Percentiles rank a stretch among this genome's conserved stretches.
Conservation (phyloP, 2,329 filamentous ascomycete genomes). For the Claviceps humidiphila region DNA sequence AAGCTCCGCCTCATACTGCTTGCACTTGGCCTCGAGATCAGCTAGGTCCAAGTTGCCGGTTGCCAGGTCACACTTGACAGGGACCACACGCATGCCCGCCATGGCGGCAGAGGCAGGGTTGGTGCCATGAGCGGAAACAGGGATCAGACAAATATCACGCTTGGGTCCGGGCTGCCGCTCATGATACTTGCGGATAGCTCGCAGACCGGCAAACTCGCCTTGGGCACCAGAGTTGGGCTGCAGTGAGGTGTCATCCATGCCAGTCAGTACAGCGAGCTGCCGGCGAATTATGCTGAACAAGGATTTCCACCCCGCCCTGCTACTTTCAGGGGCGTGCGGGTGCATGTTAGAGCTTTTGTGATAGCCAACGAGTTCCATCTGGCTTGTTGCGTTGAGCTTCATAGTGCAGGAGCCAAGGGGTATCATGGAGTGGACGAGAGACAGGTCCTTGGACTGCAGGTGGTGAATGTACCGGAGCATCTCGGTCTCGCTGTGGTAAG, state of each 20-base stretch:
- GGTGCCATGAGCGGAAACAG: constrained; percentile 87
- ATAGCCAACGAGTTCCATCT: constrained; percentile 79
- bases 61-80: constrained; percentile 76
- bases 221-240: constrained; percentile 95
- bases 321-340: constrained; percentile 56
- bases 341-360: constrained; percentile 67
- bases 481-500: constrained; percentile 88
- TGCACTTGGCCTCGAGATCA: constrained; percentile 77
- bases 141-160: constrained; percentile 86
- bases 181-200: constrained; percentile 75
- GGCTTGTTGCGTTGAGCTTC: constrained; percentile 90
- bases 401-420: constrained; percentile 94
- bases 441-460: constrained; percentile 86
- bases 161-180: constrained; percentile 54
- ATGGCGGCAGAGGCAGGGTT: constrained; percentile 93
- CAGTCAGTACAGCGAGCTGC: constrained; percentile 72
- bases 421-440: constrained; percentile 94
- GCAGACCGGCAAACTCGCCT: constrained; percentile 83
- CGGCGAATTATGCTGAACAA: constrained; percentile 61
- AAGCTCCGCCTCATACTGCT: constrained; percentile 73
- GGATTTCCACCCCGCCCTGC: constrained; percentile 53
- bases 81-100: constrained; percentile 88
- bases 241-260: constrained; percentile 77
- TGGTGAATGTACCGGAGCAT: constrained; percentile 88
- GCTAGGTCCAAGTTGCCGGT: constrained; percentile 82